Base-by-base conservation (phyloP, 768 basidiomycete genomes). In the Hortiboletus campestris region DNA sequence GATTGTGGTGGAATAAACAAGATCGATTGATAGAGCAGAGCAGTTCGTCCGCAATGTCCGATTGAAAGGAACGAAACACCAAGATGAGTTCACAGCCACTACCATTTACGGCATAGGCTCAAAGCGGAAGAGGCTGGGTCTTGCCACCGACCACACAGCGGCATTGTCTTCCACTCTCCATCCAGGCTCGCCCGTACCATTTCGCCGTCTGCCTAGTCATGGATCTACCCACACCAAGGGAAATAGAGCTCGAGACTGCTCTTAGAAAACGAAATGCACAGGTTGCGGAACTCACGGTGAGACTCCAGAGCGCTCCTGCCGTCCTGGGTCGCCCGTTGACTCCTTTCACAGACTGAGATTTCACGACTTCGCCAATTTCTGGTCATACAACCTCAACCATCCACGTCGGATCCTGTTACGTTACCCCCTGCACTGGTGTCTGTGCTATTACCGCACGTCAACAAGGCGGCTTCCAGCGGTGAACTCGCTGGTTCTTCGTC, bases 181-280 rank as follows among this genome's bases (percentile, higher is more conserved):
- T 49, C 45, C 55, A 61, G 56, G 57, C 40, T 49, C 45, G 61
- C 53, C 58, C 50, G 45, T 49, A 45, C 36, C 42, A 34, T 43
- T 60, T 55, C 29, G 17, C 53, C 54, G 42, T 65, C 55, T 19
- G 60, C 53, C 35, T 55, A 55, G 46, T 53, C 67, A 89, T 90
- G 88, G 82, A 84, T 57, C 73, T 90, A 34, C 91, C 91, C 20
- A 80, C 85, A 43, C 73, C 83, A 49, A 80, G 91, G 70, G 89
- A 93, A 73, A 76, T 91, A 58, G 89, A 92, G 70, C 84, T 94
- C 40, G 92, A 94, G 72, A 79, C 83, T 29, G 78, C 88, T 14
- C 75, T 93, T n/a, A 79, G 89, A 63, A 80, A 85, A 67, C 81
- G 88, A 66, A 89, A 94, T 71, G 76, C 76, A 52, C 86, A 90